Evolutionary conservation across 2,329 filamentous ascomycete species (phyloP), one percentile per base, ranked within the genome.

Genomic region (Pyrenochaeta sp.): DNA sequence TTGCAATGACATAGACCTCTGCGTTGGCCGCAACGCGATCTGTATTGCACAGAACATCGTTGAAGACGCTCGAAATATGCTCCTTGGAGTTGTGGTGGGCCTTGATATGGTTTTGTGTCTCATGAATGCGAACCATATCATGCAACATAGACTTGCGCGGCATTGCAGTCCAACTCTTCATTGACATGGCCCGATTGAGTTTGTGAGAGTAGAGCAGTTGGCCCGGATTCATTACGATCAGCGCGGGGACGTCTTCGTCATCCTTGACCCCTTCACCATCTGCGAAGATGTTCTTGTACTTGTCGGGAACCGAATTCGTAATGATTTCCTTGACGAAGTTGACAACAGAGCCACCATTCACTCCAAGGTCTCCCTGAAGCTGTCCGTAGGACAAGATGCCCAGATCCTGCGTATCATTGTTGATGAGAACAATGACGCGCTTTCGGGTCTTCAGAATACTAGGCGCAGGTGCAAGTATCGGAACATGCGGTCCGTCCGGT

Each of bases 211-310:
- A 96, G 59, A 86, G 76, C 13, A 89, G 74, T 71, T 95, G 85
- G 4, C 89, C 90, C 3, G 84, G 77, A 65, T 96, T 96, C 31
- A 90, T 82, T 18, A 96, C 74, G 19, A 96, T 73, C 42, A 96
- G 73, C 7, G 81, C 87, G 0, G 80, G 84, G 2, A 61, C 51
- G 4, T 66, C 37, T 5, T 47, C 48, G 7, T 48, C 28, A 10
- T 62, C 36, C 7, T 56, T 29, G 18, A 63, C 31, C 17, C 29
- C 30, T 30, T 35, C 51, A 9, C 54, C 55, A 39, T 70, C 67
- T 9, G 52, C 24, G 19, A 55, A 58, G 24, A 54, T 44, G 17
- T 48, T 35, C 3, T 53, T 22, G 17, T 34, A 35, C 7, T 60
- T 41, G 24, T 39, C 27, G 17, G 26, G 31, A 27, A 27, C 22